Evolutionary conservation across 2,329 filamentous ascomycete genomes (phyloP), one percentile per base, ranked within the genome.

Genomic region (Mycosphaerella sp.): DNA sequence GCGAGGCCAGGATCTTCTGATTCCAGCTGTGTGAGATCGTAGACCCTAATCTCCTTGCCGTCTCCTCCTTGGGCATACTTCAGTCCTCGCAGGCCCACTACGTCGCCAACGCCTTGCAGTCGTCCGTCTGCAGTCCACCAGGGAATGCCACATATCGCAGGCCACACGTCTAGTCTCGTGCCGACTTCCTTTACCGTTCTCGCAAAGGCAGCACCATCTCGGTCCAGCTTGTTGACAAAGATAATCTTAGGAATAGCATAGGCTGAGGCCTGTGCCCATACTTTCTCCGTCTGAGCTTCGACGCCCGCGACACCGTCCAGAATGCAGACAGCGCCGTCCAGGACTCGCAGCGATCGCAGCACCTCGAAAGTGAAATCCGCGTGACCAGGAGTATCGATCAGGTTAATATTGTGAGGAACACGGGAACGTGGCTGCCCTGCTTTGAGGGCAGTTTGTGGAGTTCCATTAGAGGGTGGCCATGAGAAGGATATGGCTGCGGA

Each of bases 301-400:
- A 98, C 93, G 1, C 89, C 89, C 54, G 91, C 89, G 34, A 95
- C 89, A 0, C 87, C 89, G 66, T 95, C 89, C 6, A 95, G 81
- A 62, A 95, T 90, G 63, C 89, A 95, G n/a, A 95, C 84, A 1
- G 89, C 89, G 4, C 89, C 89, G 65, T 95, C 89, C 0, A 95
- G 77, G 30, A 95, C 86, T 16, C 89, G 84, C 6, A 97, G 75
- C 28, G 91, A 97, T 10, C 93, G 82, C 59, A 96, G 79, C 2
- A 97, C 93, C 68, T 98, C 93, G 64, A 97, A 97, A 0, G 91
- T 89, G 63, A 98, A 98, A 68, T 98, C 93, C 17, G 94, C 90
- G 66, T 98, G 93, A 1, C 93, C 93, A 2, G 93, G 93, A 0
- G 93, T 97, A 67, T 98, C 93, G 54, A 98, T 97, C 1, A 95